Base-by-base conservation (phyloP, 177 flowering plant genomes). In the Vitis hybrid region DNA sequence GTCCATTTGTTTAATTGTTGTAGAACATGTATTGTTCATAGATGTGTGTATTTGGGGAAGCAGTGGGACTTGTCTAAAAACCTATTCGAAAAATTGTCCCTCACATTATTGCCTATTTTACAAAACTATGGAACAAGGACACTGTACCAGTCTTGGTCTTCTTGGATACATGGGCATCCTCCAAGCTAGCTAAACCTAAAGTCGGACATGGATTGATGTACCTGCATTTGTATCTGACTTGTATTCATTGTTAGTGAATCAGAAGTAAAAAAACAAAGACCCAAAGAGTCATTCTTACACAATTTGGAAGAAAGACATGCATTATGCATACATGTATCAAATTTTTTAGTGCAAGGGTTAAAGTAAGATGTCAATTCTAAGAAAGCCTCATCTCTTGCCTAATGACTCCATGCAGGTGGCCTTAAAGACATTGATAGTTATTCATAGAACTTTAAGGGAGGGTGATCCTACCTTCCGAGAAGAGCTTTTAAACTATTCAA, bases 401-500 rank as follows among this genome's bases (percentile, higher is more conserved):
- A 2, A 19, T 60, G 14, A 49, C 13, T 54, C 54, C 38, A 57
- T 33, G 50, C 87, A 96, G 98, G 99, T 96, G 67, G 99, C 98
- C 33, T 74, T 95, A 76, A 95, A 95, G 82, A 85, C 89, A 62
- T 77, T 95, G 84, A 89, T 95, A 81, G 98, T 95, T 65, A 81
- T 94, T 80, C 99, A 94, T 73, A 85, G 99, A 75, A 88, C 92
- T 58, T 74, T 96, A 55, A 86, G 97, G 81, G 99, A 96, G 75
- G 97, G 95, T 15, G 99, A 96, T 83, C 97, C 99, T 61, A 91
- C 95, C 17, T 96, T 96, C 74, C 83, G 92, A 76, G 97, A 96
- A 72, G 97, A 94, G 83, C 82, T 96, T 59, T 67, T 94, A 22
- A 85, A 86, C 72, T 92, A 83, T 65, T 84, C 97, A 3, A 84